Percentiles rank a stretch among this genome's conserved stretches.
Evolutionary conservation across 371 early-diverging fungal genomes (phyloP).

Genomic region (Mortierella sp.): DNA sequence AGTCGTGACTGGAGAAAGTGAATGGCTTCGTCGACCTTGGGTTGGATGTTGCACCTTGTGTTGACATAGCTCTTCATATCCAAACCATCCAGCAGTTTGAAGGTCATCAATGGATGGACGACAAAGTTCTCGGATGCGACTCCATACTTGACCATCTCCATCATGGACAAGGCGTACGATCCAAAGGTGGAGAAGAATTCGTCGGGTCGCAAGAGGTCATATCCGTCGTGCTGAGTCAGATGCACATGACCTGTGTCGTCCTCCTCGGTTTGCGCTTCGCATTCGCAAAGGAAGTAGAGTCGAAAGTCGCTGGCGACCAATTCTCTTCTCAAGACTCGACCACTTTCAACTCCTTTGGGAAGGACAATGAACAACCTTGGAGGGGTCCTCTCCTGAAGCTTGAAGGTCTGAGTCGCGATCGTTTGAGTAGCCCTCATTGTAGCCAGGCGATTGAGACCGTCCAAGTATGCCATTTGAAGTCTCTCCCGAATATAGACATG

Average conservation of each 20-base stretch:
- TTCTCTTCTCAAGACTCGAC: no score
- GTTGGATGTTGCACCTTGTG: background rate
- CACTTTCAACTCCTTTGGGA: no score
- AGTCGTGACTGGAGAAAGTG: background rate
- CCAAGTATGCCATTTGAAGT: no score
- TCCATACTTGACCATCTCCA: conserved; percentile 9
- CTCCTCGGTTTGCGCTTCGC: no score
- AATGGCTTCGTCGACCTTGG: conserved; percentile 7
- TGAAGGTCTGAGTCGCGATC: no score
- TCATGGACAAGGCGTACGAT: background rate
- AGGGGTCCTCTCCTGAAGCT: no score
- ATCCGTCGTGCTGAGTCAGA: conserved; percentile 12
- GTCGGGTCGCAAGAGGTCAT: conserved; percentile 11
- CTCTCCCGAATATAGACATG: no score
- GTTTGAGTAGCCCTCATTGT: no score
- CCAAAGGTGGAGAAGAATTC: conserved; percentile 20
- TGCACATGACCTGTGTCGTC: background rate
- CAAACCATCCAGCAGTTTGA: background rate
- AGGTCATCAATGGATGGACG: conserved; percentile 3
- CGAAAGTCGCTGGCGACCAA: no score
- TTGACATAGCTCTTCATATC: background rate
- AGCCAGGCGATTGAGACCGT: no score
- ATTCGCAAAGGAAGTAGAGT: no score
- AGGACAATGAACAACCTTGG: no score
- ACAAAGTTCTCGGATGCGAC: conserved; percentile 8